phyloP scores from a whole-genome alignment of 2,329 filamentous ascomycete genomes.

The Rachicladosporium sp. region DNA sequence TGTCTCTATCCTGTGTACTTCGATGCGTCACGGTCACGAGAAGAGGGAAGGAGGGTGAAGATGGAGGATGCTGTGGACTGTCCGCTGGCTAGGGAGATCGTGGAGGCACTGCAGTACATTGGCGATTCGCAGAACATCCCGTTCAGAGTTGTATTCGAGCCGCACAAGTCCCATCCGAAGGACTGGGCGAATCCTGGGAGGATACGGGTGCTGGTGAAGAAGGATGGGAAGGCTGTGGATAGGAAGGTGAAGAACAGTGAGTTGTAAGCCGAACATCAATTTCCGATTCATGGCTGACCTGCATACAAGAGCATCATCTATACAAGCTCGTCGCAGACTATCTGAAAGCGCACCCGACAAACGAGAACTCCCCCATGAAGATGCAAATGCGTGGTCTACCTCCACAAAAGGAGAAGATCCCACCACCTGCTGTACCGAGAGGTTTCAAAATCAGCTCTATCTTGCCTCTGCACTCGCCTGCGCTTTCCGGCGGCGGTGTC shows the following conservation, averaged over 20 bases:
- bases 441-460: conserved; percentile 86
- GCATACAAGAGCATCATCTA: conserved; percentile 61
- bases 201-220: conserved; percentile 65
- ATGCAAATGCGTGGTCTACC: conserved; percentile 63
- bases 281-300: too few relatives aligned
- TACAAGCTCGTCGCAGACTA: conserved; percentile 69
- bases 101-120: conserved; percentile 66
- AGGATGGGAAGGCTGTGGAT: conserved; percentile 40
- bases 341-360: conserved; percentile 66
- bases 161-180: conserved; percentile 83
- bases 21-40: conserved; percentile 60
- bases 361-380: conserved; percentile 55
- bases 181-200: conserved; percentile 96
- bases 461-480: conserved; percentile 76
- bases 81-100: conserved; percentile 80
- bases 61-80: conserved; percentile 62
- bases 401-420: conserved; percentile 39
- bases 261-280: conserved; percentile 15
- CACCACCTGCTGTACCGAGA: conserved; percentile 55
- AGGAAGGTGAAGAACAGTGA: conserved; percentile 50
- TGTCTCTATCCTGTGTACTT: conserved; percentile 96
- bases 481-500: conserved; percentile 83
- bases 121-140: conserved; percentile 11
- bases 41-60: conserved; percentile 69
- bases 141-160: conserved; percentile 70